Percentiles rank a stretch among this genome's conserved stretches.
Conservation (phyloP, 2,329 filamentous ascomycete species). For the Ampelomyces quisqualis region DNA sequence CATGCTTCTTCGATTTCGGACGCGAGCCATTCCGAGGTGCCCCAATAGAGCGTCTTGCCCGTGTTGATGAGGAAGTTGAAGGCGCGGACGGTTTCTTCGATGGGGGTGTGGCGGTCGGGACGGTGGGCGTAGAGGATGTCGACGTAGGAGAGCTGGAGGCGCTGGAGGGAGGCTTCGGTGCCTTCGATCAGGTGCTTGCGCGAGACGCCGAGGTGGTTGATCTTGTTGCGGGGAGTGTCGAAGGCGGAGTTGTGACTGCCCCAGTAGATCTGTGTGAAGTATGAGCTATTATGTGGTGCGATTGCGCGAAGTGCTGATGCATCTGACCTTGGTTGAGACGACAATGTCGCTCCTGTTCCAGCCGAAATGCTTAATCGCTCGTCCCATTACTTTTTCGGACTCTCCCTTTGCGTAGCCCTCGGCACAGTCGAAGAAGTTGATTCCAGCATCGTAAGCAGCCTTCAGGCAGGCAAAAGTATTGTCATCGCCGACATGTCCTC, state of each 20-base stretch:
- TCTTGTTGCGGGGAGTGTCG: conserved; percentile 53
- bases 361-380: conserved; percentile 58
- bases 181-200: conserved; percentile 71
- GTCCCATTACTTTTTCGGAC: conserved; percentile 57
- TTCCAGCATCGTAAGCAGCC: conserved; percentile 58
- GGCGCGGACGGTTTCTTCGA: conserved; percentile 68
- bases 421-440: conserved; percentile 64
- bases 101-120: conserved; percentile 66
- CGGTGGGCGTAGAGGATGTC: conserved; percentile 70
- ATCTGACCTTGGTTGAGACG: conserved; percentile 60
- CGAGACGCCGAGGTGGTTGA: conserved; percentile 68
- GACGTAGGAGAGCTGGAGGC: conserved; percentile 61
- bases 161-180: conserved; percentile 59
- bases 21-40: conserved; percentile 61
- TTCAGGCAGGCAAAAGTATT: conserved; percentile 58
- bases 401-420: conserved; percentile 57
- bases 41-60: conserved; percentile 68
- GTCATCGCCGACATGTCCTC: conserved; percentile 68
- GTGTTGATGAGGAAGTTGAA: conserved; percentile 70
- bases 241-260: conserved; percentile 54
- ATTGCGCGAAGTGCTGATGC: not conserved
- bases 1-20: conserved; percentile 60
- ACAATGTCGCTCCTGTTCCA: conserved; percentile 61
- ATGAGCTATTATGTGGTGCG: no score
- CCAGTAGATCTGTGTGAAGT: conserved; percentile 60